phyloP scores from a whole-genome alignment of 2,329 filamentous ascomycete genomes.

The Alternaria burnsii region DNA sequence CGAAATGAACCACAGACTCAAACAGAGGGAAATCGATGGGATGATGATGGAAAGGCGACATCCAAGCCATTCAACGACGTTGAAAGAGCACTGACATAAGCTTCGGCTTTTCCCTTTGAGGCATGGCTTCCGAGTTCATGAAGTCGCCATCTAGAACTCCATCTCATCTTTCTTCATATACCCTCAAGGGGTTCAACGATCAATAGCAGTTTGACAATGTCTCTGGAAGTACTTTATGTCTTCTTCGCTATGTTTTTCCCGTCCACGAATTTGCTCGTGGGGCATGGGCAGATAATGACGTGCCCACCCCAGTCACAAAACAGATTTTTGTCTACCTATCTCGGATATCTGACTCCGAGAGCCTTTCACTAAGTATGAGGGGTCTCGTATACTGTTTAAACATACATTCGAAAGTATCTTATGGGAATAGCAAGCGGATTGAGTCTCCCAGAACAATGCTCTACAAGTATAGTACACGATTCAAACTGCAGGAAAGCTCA shows the following conservation, averaged over 20 bases:
- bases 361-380: not conserved
- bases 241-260: not conserved
- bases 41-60: not conserved
- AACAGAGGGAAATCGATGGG: not conserved
- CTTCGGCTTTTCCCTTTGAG: slow-evolving; percentile 7
- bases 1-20: not conserved
- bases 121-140: slow-evolving; percentile 7
- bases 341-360: not conserved
- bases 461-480: not conserved
- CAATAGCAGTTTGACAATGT: not conserved
- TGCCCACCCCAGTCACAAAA: not conserved
- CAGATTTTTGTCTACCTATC: not conserved
- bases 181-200: not conserved
- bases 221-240: no score
- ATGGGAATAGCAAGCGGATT: not conserved
- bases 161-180: slow-evolving; percentile 5
- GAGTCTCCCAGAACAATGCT: not conserved
- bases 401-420: not conserved
- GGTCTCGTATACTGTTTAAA: not conserved
- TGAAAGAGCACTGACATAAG: slow-evolving; percentile 1
- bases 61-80: not conserved
- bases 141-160: slow-evolving; percentile 1
- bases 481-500: not conserved
- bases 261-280: not conserved
- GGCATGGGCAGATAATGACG: not conserved